Percentiles rank a stretch among this genome's conserved stretches.
phyloP scores from a whole-genome alignment of 2,329 filamentous ascomycete genomes.

The Mollisiaceae sp. region DNA sequence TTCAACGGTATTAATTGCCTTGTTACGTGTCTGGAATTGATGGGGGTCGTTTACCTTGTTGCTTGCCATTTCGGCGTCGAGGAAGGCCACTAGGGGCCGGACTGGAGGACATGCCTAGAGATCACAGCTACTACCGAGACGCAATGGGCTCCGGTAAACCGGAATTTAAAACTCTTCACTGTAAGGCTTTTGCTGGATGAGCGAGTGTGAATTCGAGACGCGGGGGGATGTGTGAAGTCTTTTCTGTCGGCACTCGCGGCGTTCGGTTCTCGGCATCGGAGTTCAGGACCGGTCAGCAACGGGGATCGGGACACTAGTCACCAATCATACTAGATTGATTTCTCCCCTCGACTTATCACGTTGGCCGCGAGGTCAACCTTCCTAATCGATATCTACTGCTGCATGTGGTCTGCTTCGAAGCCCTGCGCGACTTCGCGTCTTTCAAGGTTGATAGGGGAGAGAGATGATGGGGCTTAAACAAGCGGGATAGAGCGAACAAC shows the following conservation, averaged over 20 bases:
- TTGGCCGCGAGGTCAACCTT: not conserved
- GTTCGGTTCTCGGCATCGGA: not conserved
- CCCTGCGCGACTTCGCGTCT: too few relatives aligned
- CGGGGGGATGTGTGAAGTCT: not conserved
- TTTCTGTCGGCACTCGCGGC: not conserved
- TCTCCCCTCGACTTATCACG: not conserved
- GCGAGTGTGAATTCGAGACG: not conserved
- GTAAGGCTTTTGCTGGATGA: not conserved
- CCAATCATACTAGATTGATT: not conserved
- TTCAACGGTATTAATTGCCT: not conserved
- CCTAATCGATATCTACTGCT: not conserved
- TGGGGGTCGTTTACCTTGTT: constrained; percentile 5
- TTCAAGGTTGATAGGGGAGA: not conserved
- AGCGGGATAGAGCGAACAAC: too few relatives aligned
- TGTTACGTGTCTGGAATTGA: not conserved
- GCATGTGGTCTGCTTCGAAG: not conserved
- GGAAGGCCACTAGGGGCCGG: not conserved
- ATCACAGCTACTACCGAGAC: too few relatives aligned
- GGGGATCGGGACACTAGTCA: not conserved
- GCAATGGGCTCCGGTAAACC: too few relatives aligned
- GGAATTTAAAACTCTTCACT: not conserved
- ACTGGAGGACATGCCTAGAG: not conserved
- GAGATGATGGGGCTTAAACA: not conserved
- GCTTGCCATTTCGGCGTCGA: not conserved
- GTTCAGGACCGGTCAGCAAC: not conserved